These are phyloP conservation scores for Pyrenochaeta sp. DNA, from an alignment of 2,329 filamentous ascomycete species.

Conservation along the genomic window DNA sequence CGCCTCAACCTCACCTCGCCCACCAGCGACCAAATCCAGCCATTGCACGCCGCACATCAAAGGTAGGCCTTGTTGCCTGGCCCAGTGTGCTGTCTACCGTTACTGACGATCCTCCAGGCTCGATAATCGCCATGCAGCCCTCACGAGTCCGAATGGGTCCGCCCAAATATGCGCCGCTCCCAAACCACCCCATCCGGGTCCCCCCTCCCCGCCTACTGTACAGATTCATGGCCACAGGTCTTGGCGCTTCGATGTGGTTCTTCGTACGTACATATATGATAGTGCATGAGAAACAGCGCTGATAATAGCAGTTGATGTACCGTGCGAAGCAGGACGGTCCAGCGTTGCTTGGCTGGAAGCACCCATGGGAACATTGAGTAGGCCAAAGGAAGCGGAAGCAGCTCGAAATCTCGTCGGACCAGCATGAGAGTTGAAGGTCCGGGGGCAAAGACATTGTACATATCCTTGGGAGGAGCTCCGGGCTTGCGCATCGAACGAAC, in stretches of 20 bases:
- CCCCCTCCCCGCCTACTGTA: constrained; percentile 75
- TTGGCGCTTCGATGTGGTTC: constrained; percentile 99
- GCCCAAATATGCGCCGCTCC: constrained; percentile 49
- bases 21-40: constrained; percentile 30
- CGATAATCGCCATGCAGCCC: constrained; percentile 36
- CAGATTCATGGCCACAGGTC: constrained; percentile 82
- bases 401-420: not conserved
- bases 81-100: accelerated
- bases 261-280: constrained; percentile 71
- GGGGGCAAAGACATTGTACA: constrained; percentile 19
- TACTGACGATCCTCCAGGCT: constrained; percentile 28
- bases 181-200: constrained; percentile 64
- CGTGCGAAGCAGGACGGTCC: constrained; percentile 96
- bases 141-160: constrained; percentile 44
- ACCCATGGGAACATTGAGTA: constrained; percentile 62
- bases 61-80: constrained; percentile 25
- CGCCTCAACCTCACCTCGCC: constrained; percentile 35
- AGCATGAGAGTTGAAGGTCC: not conserved
- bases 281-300: constrained; percentile 18
- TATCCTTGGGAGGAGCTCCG: constrained; percentile 6
- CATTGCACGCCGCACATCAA: constrained; percentile 39
- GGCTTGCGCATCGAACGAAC: not conserved
- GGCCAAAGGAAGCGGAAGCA: not conserved
- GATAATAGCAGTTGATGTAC: constrained; percentile 79
- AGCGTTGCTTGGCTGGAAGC: constrained; percentile 89